Evolutionary conservation across 768 basidiomycete species (phyloP).

Genomic region (Suillus decipiens): DNA sequence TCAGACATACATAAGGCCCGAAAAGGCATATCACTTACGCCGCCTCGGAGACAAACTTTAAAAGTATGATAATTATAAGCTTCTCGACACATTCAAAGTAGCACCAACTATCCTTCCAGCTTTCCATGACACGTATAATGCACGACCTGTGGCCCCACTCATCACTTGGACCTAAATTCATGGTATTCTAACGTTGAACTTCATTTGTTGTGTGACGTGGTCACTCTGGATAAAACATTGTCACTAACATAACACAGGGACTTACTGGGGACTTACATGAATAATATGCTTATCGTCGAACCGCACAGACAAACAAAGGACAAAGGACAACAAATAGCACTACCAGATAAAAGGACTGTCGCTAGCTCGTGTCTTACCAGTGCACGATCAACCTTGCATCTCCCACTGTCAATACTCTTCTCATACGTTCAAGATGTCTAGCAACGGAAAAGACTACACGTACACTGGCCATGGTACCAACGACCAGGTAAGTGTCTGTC

Average conservation of each 20-base stretch:
- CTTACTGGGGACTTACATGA: background rate
- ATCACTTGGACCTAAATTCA: too few species aligned
- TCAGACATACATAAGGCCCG: background rate
- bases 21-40: conserved; percentile 1
- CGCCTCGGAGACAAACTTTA: background rate
- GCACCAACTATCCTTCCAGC: background rate
- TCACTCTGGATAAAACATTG: background rate
- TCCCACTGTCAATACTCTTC: background rate
- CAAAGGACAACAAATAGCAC: background rate
- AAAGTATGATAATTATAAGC: background rate
- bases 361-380: background rate
- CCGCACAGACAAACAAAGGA: background rate
- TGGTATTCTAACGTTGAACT: background rate
- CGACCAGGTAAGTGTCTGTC: conserved; percentile 39
- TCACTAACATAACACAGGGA: background rate
- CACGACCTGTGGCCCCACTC: background rate
- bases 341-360: background rate
- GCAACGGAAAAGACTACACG: conserved; percentile 33
- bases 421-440: background rate
- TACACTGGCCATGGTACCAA: conserved; percentile 55
- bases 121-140: background rate
- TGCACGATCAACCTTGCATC: background rate
- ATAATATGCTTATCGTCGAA: background rate
- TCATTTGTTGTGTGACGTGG: background rate
- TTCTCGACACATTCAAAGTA: background rate